These are phyloP conservation scores for Thelonectria blattea DNA, from an alignment of 2,329 filamentous ascomycete genomes.

Conservation along the genomic window DNA sequence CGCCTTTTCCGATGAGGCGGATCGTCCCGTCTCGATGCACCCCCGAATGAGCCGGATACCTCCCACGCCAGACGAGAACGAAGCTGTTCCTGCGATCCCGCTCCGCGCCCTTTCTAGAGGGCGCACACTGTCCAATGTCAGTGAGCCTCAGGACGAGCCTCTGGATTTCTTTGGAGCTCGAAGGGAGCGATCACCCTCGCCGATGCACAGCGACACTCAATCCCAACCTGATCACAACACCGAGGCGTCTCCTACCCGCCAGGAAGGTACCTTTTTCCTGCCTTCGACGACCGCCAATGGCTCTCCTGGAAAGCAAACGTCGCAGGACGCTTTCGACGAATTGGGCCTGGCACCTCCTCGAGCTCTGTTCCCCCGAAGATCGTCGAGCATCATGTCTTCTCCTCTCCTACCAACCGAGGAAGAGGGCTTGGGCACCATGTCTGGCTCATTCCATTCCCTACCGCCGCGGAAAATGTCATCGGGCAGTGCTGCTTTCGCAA, in stretches of 20 bases:
- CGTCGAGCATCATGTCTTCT: constrained; percentile 67
- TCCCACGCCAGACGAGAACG: constrained; percentile 53
- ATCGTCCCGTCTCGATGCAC: constrained; percentile 75
- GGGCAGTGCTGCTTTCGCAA: constrained; percentile 61
- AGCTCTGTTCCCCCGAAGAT: constrained; percentile 56
- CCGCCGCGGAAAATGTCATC: constrained; percentile 79
- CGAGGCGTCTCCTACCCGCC: constrained; percentile 41
- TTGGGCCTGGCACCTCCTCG: constrained; percentile 58
- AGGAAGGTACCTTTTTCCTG: constrained; percentile 44
- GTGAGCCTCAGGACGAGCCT: constrained; percentile 48
- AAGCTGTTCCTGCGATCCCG: constrained; percentile 51
- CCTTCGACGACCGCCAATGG: constrained; percentile 44
- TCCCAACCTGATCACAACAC: constrained; percentile 38
- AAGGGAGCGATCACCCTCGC: constrained; percentile 63
- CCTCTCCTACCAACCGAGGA: constrained; percentile 73
- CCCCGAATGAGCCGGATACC: constrained; percentile 73
- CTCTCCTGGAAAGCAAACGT: constrained; percentile 55
- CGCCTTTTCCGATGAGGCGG: constrained; percentile 49
- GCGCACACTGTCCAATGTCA: constrained; percentile 47
- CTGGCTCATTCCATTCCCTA: constrained; percentile 64
- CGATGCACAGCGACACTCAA: constrained; percentile 51
- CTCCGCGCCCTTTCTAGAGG: constrained; percentile 50
- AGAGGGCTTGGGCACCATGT: constrained; percentile 63
- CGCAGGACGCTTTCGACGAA: constrained; percentile 57
- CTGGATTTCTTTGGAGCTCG: constrained; percentile 58